Percentiles rank a stretch among this genome's conserved stretches.
These are phyloP conservation scores for Perilla frutescens DNA, from an alignment of 257 asterid species.

Conservation along the genomic window DNA sequence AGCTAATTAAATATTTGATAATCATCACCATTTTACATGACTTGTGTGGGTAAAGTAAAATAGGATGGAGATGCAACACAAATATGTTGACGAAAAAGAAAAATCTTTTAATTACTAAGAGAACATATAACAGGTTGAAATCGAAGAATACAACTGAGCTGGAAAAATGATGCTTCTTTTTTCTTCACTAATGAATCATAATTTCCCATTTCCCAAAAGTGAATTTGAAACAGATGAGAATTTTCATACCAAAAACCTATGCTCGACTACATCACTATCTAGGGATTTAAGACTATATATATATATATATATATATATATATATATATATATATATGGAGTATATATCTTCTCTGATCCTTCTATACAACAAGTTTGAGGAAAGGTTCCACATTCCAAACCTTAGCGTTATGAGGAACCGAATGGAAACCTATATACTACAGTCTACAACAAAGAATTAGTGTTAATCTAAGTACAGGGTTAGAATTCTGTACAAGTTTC, in stretches of 20 bases:
- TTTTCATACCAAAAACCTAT: slow-evolving; percentile 43
- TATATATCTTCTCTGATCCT: slow-evolving; percentile 43
- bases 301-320: slow-evolving; percentile 35
- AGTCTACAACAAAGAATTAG: slow-evolving; percentile 60
- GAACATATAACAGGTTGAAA: no score
- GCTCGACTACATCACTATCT: slow-evolving; percentile 42
- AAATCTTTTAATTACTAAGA: no score
- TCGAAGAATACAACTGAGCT: neutral
- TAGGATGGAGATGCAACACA: neutral
- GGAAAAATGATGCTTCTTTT: neutral
- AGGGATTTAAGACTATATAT: slow-evolving; percentile 42
- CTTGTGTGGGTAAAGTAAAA: neutral
- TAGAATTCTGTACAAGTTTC: slow-evolving; percentile 65
- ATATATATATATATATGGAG: slow-evolving; percentile 19
- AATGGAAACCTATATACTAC: slow-evolving; percentile 35
- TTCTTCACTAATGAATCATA: slow-evolving; percentile 23
- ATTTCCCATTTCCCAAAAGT: slow-evolving; percentile 5
- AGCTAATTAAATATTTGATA: no score
- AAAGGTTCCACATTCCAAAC: slow-evolving; percentile 47
- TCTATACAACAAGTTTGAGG: slow-evolving; percentile 58
- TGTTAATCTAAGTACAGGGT: slow-evolving; percentile 57
- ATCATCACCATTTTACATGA: no score
- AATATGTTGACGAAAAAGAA: no score
- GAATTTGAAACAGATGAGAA: slow-evolving; percentile 27
- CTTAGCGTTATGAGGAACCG: slow-evolving; percentile 47